phyloP scores from a whole-genome alignment of 2,329 filamentous ascomycete species.

The Plenodomus lindquistii region DNA sequence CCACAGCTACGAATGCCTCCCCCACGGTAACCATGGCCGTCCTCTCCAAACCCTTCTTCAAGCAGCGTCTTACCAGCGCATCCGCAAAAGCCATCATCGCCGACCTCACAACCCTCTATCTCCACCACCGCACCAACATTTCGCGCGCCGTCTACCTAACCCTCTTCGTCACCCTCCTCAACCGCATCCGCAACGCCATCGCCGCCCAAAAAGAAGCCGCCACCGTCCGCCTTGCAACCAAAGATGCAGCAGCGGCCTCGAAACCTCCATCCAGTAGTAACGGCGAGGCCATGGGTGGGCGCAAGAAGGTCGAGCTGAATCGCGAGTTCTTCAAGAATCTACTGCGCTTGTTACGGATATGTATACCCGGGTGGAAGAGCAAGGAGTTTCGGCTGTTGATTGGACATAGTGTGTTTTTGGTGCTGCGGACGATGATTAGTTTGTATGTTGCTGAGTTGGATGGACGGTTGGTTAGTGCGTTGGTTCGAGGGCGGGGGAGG shows the following conservation, averaged over 20 bases:
- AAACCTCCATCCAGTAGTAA: constrained; percentile 47
- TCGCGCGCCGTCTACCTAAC: constrained; percentile 48
- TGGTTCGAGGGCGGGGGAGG: constrained; percentile 87
- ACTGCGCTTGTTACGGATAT: constrained; percentile 77
- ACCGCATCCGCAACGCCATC: constrained; percentile 88
- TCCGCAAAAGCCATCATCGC: constrained; percentile 43
- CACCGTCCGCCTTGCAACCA: constrained; percentile 52
- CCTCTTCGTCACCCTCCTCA: constrained; percentile 53
- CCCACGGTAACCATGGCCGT: constrained; percentile 43
- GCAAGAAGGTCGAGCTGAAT: constrained; percentile 87
- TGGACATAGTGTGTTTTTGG: constrained; percentile 91
- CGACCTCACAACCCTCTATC: constrained; percentile 44
- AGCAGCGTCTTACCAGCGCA: constrained; percentile 33
- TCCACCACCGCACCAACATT: constrained; percentile 46
- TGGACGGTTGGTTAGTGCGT: constrained; percentile 85
- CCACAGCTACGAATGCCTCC: constrained; percentile 16
- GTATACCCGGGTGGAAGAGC: constrained; percentile 86
- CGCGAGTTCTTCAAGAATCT: constrained; percentile 82
- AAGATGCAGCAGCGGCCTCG: constrained; percentile 33
- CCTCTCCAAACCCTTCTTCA: constrained; percentile 45
- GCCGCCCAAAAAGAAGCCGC: constrained; percentile 89
- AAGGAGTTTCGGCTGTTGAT: constrained; percentile 84
- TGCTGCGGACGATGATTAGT: constrained; percentile 88
- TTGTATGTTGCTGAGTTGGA: constrained; percentile 96
- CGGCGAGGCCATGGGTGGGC: constrained; percentile 49